These are phyloP conservation scores for Zygoascus tannicola DNA, from an alignment of 805 yeast genomes.

Conservation along the genomic window DNA sequence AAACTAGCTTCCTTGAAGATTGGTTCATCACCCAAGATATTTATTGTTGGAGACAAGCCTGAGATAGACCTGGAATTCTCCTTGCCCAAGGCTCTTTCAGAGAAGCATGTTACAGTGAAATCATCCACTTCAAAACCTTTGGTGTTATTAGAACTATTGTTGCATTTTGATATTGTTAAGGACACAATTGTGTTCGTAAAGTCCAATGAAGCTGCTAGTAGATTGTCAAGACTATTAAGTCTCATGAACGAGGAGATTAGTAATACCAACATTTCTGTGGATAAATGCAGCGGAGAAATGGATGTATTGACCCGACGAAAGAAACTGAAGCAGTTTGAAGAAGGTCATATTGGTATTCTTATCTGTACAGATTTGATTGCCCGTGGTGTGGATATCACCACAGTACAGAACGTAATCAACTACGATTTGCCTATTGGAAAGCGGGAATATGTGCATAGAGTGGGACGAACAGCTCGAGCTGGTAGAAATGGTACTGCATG, in stretches of 20 bases:
- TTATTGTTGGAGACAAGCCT: slow-evolving; percentile 55
- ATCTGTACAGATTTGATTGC: slow-evolving; percentile 84
- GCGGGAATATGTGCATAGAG: slow-evolving; percentile 89
- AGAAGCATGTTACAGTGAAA: slow-evolving; percentile 26
- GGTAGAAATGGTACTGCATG: slow-evolving; percentile 66
- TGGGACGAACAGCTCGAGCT: slow-evolving; percentile 97
- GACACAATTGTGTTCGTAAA: slow-evolving; percentile 55
- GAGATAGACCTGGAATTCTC: slow-evolving; percentile 27
- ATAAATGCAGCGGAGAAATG: slow-evolving; percentile 32
- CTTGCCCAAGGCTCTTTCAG: slow-evolving; percentile 30
- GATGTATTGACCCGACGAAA: slow-evolving; percentile 40
- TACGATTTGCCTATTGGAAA: slow-evolving; percentile 85
- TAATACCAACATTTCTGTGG: slow-evolving; percentile 15
- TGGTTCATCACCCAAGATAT: slow-evolving; percentile 50
- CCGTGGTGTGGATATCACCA: slow-evolving; percentile 82
- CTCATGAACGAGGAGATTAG: slow-evolving; percentile 30
- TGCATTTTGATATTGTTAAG: slow-evolving; percentile 24
- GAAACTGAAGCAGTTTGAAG: slow-evolving; percentile 50
- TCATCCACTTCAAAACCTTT: slow-evolving; percentile 56
- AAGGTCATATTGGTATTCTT: slow-evolving; percentile 42
- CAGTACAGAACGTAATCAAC: slow-evolving; percentile 68
- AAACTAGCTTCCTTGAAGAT: slow-evolving; percentile 66
- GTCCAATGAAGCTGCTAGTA: slow-evolving; percentile 80
- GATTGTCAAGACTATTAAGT: slow-evolving; percentile 55
- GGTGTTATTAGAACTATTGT: slow-evolving; percentile 48